Conservation (phyloP, 345 rosid genomes). For the Linum tenue region DNA sequence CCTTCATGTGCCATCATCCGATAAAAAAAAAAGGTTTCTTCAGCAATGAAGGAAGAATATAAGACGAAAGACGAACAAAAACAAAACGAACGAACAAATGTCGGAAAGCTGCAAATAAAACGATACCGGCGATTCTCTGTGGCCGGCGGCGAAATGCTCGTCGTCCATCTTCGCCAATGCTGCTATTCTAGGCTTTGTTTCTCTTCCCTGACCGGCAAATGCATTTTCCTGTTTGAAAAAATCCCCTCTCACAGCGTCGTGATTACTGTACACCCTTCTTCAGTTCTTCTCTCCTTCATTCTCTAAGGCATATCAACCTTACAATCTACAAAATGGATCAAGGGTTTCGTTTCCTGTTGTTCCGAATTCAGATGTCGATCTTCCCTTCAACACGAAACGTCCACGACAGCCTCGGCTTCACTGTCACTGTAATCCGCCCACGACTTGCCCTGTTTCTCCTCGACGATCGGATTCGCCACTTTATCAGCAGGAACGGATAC, state of each 20-base stretch:
- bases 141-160: background rate
- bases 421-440: slow-evolving; percentile 82
- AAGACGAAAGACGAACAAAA: background rate
- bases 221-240: too few relatives aligned
- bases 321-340: background rate
- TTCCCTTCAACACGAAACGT: slow-evolving; percentile 44
- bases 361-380: background rate
- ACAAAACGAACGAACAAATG: background rate
- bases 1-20: background rate
- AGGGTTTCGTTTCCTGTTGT: background rate
- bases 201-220: background rate
- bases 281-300: too few relatives aligned
- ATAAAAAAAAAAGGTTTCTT: background rate
- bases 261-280: background rate
- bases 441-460: slow-evolving; percentile 44
- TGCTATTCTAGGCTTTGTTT: background rate
- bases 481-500: slow-evolving; percentile 14
- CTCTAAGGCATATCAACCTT: background rate
- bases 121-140: background rate
- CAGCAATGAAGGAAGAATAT: background rate
- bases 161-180: background rate
- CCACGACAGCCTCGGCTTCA: slow-evolving; percentile 51
- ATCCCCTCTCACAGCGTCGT: too few relatives aligned
- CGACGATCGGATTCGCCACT: slow-evolving; percentile 20
- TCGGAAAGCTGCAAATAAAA: background rate